Evolutionary conservation across 2,329 filamentous ascomycete genomes (phyloP).

Genomic region (Claviceps citrina): DNA sequence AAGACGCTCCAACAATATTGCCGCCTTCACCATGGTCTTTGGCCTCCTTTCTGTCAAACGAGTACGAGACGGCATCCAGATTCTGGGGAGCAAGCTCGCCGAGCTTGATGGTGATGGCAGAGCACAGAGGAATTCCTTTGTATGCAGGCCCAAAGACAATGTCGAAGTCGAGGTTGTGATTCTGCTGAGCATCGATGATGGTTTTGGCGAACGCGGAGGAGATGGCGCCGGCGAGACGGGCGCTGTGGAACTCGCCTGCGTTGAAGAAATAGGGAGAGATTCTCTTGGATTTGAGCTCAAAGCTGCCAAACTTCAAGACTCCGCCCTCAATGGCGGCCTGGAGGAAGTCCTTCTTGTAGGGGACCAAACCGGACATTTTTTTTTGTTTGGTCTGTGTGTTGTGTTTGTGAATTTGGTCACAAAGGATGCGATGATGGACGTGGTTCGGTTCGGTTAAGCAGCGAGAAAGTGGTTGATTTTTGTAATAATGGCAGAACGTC

Average conservation of each 20-base stretch:
- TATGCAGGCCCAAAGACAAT: conserved; percentile 89
- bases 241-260: conserved; percentile 76
- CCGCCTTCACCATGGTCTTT: conserved; percentile 95
- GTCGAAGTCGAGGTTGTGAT: conserved; percentile 47
- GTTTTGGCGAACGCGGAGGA: conserved; percentile 64
- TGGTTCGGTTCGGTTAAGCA: no score
- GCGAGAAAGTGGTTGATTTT: no score
- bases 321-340: conserved; percentile 50
- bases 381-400: background rate
- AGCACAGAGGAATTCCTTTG: conserved; percentile 89
- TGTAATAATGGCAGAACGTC: no score
- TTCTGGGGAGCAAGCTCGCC: conserved; percentile 48
- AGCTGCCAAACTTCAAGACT: conserved; percentile 68
- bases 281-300: conserved; percentile 84
- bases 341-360: conserved; percentile 61
- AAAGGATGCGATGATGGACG: no score
- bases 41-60: conserved; percentile 89
- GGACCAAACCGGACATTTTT: conserved; percentile 25
- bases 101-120: conserved; percentile 61
- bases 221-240: conserved; percentile 61
- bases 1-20: conserved; percentile 71
- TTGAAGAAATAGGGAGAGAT: conserved; percentile 97
- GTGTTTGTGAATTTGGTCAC: no score
- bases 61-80: conserved; percentile 62
- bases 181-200: conserved; percentile 33